These are phyloP conservation scores for Penicillium sp. DNA, from an alignment of 2,329 filamentous ascomycete genomes.

Conservation along the genomic window DNA sequence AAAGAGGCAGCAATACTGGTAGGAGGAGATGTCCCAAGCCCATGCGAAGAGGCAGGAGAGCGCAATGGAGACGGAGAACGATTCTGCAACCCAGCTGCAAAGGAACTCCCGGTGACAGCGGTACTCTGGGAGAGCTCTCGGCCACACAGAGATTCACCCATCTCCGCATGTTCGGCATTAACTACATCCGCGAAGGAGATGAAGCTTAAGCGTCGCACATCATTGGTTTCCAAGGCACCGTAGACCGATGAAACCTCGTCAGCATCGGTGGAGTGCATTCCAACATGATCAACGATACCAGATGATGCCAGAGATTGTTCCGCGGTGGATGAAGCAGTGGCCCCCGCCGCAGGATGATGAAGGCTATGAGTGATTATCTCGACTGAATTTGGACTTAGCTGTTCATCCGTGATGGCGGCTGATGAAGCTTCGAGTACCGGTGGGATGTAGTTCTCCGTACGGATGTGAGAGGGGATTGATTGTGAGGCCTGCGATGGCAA, in stretches of 20 bases:
- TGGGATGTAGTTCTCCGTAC: constrained; percentile 92
- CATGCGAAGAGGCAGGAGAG: constrained; percentile 74
- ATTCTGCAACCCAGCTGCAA: constrained; percentile 41
- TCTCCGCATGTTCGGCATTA: constrained; percentile 62
- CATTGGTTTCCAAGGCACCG: constrained; percentile 72
- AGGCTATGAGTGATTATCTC: constrained; percentile 87
- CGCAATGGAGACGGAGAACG: constrained; percentile 78
- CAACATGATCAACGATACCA: constrained; percentile 57
- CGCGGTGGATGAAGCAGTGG: constrained; percentile 50
- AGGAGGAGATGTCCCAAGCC: constrained; percentile 68
- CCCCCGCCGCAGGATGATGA: constrained; percentile 75
- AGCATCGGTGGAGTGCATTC: constrained; percentile 38
- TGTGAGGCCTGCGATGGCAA: constrained; percentile 69
- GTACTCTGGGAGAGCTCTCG: constrained; percentile 70
- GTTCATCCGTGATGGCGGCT: constrained; percentile 83
- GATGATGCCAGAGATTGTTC: constrained; percentile 38
- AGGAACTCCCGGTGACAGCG: constrained; percentile 56
- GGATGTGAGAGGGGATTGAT: constrained; percentile 89
- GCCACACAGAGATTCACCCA: constrained; percentile 49
- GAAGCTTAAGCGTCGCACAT: constrained; percentile 84
- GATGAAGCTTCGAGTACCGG: constrained; percentile 88
- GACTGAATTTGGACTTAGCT: constrained; percentile 81
- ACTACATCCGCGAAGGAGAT: constrained; percentile 97
- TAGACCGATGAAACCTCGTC: constrained; percentile 73
- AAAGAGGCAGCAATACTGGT: constrained; percentile 74